Evolutionary conservation across 169 alveolate genomes (phyloP), one percentile per base, ranked within the genome.

Genomic region (Cryptosporidium andersoni): DNA sequence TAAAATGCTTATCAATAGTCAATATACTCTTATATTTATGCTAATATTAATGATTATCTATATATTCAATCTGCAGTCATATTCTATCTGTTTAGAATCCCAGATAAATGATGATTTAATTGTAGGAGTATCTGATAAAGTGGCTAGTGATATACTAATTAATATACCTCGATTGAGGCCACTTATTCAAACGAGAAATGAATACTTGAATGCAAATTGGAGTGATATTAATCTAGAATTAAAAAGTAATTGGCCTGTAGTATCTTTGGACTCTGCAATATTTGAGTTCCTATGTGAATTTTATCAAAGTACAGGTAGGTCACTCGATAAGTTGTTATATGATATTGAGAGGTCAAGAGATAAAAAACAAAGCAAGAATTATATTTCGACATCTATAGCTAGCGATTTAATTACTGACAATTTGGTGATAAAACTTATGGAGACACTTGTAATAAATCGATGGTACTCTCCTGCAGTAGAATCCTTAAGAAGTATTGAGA

Each of bases 181-280:
- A 8, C 42, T n/a, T 9, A 8, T 14, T 58, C 37, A 74, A 14
- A 58, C 42, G 7, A 74, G 85, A 45, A 68, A 55, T 9, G 60
- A 62, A 43, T 43, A 56, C 45, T 47, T 25, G 34, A 68, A 25
- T 3, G 48, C 25, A 8, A 60, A 8, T 62, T 56, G 85, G 67
- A 74, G 43, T 12, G 85, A 74, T 45, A 58, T 74, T 7, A 68
- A 68, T 9, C 64, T 74, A 4, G 74, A 37, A 58, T 45, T 74
- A n/a, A 47, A 74, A 58, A 74, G 85, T 60, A 49, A 74, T 11
- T 74, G 85, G 85, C 85, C 85, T n/a, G 11, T 11, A 9, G 74
- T 74, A 3, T 68, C 85, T 4, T 34, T 74, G 16, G 85, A 74
- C 1, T 64, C 85, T 2, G 56, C 85, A 8, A n/a, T 74, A 49